phyloP scores from a whole-genome alignment of 2,329 filamentous ascomycete genomes.

The Periconia digitata region DNA sequence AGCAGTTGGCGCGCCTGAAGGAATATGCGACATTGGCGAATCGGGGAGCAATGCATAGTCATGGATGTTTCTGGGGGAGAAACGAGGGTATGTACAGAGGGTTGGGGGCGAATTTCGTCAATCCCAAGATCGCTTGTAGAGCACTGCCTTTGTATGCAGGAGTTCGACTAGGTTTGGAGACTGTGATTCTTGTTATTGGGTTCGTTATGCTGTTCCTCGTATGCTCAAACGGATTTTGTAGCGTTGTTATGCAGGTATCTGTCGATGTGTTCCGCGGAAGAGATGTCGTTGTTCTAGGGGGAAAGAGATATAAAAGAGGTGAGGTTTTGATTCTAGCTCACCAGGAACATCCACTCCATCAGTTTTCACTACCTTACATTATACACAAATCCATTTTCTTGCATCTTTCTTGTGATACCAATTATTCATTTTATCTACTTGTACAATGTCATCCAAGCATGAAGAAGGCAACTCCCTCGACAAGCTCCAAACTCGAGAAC shows the following conservation, averaged over 20 bases:
- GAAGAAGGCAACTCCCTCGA: conserved; percentile 19
- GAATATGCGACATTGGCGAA: not conserved
- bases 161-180: not conserved
- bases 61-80: not conserved
- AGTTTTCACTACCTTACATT: not conserved
- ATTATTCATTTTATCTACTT: not conserved
- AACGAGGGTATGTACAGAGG: too few relatives aligned
- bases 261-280: not conserved
- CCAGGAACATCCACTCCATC: not conserved
- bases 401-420: not conserved
- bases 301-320: not conserved
- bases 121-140: not conserved
- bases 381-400: not conserved
- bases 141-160: not conserved
- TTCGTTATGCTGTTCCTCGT: not conserved
- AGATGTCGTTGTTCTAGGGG: not conserved
- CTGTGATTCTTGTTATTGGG: not conserved
- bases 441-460: conserved; percentile 12
- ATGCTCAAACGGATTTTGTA: not conserved
- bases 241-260: not conserved
- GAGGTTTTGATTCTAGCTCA: not conserved
- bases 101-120: not conserved
- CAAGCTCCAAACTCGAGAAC: conserved; percentile 28
- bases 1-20: not conserved
- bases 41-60: not conserved